Evolutionary conservation across 768 basidiomycete species (phyloP), one percentile per base, ranked within the genome.

Genomic region (Tremella mesenterica): DNA sequence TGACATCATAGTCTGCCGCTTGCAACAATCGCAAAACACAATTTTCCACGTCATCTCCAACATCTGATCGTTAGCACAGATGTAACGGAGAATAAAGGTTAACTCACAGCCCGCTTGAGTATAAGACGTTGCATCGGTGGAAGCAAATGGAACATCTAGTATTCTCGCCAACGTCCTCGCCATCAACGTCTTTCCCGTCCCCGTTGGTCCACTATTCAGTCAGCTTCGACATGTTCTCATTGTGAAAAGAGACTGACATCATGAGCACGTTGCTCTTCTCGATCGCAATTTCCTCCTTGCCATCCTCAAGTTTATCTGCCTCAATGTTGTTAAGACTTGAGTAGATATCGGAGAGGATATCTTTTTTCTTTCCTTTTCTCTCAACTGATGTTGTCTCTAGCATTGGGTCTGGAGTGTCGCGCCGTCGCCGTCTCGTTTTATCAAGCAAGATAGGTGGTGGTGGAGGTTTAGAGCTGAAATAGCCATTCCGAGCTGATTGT

Each of bases 261-360:
- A 96, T 84, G 38, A 97, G 76, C 2, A 96, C 88, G 68, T 97
- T 97, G 63, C 88, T 91, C 79, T 97, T 97, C 77, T 97, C 92
- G 49, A 93, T 61, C 33, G 58, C 58, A 1, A 73, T 60, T 30
- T 63, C 58, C n/a, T 66, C 64, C 34, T 57, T 63, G 18, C 31
- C 23, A 12, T 44, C 52, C 43, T 53, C 23, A 33, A 48, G 49
- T 10, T 47, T 34, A 44, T 54, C 47, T 13, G 10, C 10, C 16
- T 53, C 54, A 9, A 55, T 28, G n/a, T n/a, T n/a, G n/a, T 25
- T 59, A 52, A 10, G 50, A 44, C 14, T 41, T n/a, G 38, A 41
- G 38, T 18, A 41, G n/a, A 41, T 41, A n/a, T 41, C 38, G 4
- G 14, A n/a, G n/a, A 41, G n/a, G 23, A 23, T 41, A n/a, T 41